Conservation (phyloP, 1,139 yeast genomes). For the Candida tetrigidarum region DNA sequence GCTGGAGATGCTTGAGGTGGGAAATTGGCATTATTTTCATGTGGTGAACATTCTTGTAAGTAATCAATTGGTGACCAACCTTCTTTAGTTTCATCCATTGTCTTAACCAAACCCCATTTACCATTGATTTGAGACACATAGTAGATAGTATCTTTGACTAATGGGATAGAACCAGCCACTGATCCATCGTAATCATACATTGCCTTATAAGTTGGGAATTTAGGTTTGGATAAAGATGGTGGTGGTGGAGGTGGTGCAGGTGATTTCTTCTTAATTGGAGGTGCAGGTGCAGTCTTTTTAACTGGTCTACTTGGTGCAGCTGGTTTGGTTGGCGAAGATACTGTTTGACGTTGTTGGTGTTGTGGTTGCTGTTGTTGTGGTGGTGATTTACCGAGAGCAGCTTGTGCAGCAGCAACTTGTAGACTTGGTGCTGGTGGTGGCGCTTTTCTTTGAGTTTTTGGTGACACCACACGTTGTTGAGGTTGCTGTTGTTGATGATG, state of each 20-base stretch:
- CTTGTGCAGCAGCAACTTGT: slow-evolving; percentile 23
- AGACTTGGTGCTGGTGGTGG: slow-evolving; percentile 20
- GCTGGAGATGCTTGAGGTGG: slow-evolving; percentile 33
- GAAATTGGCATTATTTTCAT: slow-evolving; percentile 23
- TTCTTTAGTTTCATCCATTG: slow-evolving; percentile 72
- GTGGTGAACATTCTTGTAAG: slow-evolving; percentile 63
- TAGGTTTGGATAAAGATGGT: slow-evolving; percentile 70
- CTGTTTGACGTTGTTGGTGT: slow-evolving; percentile 4
- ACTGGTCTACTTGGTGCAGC: slow-evolving; percentile 27
- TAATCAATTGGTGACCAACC: slow-evolving; percentile 99
- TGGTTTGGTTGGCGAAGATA: slow-evolving; percentile 16
- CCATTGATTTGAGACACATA: slow-evolving; percentile 78
- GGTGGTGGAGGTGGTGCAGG: slow-evolving; percentile 61
- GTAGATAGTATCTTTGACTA: slow-evolving; percentile 74
- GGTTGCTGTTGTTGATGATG: slow-evolving; percentile 20
- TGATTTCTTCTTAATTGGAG: slow-evolving; percentile 44
- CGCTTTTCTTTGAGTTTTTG: slow-evolving; percentile 16
- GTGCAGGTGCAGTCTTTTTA: slow-evolving; percentile 42
- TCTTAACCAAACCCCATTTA: slow-evolving; percentile 86
- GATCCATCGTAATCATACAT: slow-evolving; percentile 90
- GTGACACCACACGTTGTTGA: slow-evolving; percentile 17
- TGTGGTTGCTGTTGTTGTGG: slow-evolving; percentile 7
- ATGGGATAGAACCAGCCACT: slow-evolving; percentile 79
- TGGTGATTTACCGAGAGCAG: slow-evolving; percentile 17
- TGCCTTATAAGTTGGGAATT: slow-evolving; percentile 81